Percentiles rank a stretch among this genome's conserved stretches.
Evolutionary conservation across 192 early-diverging fungal genomes (phyloP).

Genomic region (Coemansia sp.): DNA sequence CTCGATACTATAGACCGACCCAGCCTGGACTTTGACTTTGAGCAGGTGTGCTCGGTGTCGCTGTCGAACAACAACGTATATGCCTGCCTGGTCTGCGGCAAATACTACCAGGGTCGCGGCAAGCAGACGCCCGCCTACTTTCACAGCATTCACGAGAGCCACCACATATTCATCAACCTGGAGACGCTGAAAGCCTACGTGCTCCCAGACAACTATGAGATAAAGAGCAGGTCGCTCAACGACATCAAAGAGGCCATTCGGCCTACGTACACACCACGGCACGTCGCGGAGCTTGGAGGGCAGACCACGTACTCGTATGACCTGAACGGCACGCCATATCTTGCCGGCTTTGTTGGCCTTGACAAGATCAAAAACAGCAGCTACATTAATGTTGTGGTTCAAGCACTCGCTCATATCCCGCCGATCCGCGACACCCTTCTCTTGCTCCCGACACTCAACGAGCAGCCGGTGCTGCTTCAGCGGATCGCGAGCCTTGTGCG

Average conservation of each 20-base stretch:
- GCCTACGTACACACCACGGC: constrained; percentile 66
- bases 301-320: constrained; percentile 57
- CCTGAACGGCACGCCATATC: constrained; percentile 75
- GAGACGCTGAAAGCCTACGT: constrained; percentile 80
- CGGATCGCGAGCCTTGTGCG: constrained; percentile 73
- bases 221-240: constrained; percentile 72
- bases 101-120: constrained; percentile 92
- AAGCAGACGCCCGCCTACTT: constrained; percentile 89
- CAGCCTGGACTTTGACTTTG: constrained; percentile 96
- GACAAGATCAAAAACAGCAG: constrained; percentile 95
- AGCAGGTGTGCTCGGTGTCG: constrained; percentile 94
- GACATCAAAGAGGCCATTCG: constrained; percentile 90
- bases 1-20: constrained; percentile 81
- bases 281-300: constrained; percentile 64
- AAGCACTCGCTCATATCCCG: constrained; percentile 78
- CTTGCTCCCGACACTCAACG: constrained; percentile 13
- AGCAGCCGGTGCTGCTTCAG: constrained; percentile 58
- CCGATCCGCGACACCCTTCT: constrained; percentile 83
- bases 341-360: constrained; percentile 88
- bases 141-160: constrained; percentile 90
- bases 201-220: constrained; percentile 91
- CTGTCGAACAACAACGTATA: constrained; percentile 92
- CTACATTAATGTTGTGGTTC: constrained; percentile 88
- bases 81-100: constrained; percentile 93
- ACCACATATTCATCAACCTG: constrained; percentile 94